Percentiles rank a stretch among this genome's conserved stretches.
Conservation (phyloP, 495 filamentous ascomycete species). For the Podospora conica region DNA sequence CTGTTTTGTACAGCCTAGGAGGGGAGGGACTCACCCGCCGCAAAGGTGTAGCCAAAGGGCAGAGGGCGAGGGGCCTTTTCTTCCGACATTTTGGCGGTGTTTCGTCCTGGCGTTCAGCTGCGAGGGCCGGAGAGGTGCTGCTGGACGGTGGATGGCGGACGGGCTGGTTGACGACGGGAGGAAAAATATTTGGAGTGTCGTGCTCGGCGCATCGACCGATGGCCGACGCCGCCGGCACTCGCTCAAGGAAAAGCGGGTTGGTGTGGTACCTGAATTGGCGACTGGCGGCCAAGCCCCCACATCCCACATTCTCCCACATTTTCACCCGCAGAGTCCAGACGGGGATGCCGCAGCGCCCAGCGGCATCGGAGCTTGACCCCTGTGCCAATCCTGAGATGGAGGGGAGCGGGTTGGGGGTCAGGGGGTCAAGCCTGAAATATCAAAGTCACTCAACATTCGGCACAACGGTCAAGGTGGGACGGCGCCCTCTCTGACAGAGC, state of each 20-base stretch:
- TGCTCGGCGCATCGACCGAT: neutral
- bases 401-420: neutral
- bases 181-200: neutral
- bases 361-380: constrained; percentile 5
- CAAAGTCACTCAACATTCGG: neutral
- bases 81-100: constrained; percentile 22
- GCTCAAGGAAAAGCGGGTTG: neutral
- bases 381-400: neutral
- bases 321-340: neutral
- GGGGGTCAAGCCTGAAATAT: too few relatives aligned
- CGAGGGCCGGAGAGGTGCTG: neutral
- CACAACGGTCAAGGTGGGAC: too few relatives aligned
- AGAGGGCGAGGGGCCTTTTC: constrained; percentile 25
- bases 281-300: constrained; percentile 6
- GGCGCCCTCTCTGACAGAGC: neutral
- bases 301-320: neutral
- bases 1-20: constrained; percentile 7
- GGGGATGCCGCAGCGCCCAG: neutral
- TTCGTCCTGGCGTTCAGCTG: neutral
- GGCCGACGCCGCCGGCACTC: too few relatives aligned
- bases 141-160: neutral
- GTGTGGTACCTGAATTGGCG: neutral
- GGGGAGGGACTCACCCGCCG: constrained; percentile 25
- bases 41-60: constrained; percentile 32
- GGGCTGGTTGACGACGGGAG: neutral